Conservation (phyloP, 2,329 filamentous ascomycete species). For the Aspergillus ochraceoroseus region DNA sequence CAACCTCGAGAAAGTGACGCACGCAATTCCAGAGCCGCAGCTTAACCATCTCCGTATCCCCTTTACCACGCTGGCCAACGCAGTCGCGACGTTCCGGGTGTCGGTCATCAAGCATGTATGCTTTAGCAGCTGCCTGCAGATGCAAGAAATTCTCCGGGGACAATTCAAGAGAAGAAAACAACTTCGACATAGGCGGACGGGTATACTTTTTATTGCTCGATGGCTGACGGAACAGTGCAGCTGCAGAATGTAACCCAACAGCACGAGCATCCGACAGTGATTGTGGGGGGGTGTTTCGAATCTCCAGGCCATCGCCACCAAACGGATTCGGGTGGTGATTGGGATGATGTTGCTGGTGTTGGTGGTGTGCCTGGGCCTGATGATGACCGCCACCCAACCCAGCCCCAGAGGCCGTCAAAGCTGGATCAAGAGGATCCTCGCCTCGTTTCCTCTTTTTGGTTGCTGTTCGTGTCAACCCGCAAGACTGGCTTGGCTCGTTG, state of each 20-base stretch:
- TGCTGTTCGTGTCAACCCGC: constrained; percentile 32
- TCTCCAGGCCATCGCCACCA: constrained; percentile 32
- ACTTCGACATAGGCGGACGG: constrained; percentile 54
- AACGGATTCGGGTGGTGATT: constrained; percentile 28
- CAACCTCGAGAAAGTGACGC: constrained; percentile 49
- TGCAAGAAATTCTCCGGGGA: constrained; percentile 54
- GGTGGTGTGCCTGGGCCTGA: constrained; percentile 23
- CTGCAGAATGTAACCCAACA: constrained; percentile 51
- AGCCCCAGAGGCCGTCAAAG: constrained; percentile 28
- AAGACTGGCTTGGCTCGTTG: constrained; percentile 28
- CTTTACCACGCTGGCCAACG: constrained; percentile 53
- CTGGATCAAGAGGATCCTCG: constrained; percentile 38
- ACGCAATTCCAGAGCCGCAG: constrained; percentile 54
- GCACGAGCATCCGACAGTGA: constrained; percentile 45
- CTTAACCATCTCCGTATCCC: constrained; percentile 55
- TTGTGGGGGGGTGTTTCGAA: constrained; percentile 37
- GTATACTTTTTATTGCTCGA: constrained; percentile 53
- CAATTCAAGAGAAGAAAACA: constrained; percentile 54
- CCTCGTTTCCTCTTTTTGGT: constrained; percentile 42
- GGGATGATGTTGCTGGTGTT: constrained; percentile 25
- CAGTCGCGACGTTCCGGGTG: constrained; percentile 54
- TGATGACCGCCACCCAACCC: constrained; percentile 22
- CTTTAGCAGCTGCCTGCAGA: constrained; percentile 53
- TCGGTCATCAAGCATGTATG: constrained; percentile 53
- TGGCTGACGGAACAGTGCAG: constrained; percentile 50